Percentiles rank a stretch among this genome's conserved stretches.
Conservation (phyloP, 2,329 filamentous ascomycete species). For the Helotiales sp. region DNA sequence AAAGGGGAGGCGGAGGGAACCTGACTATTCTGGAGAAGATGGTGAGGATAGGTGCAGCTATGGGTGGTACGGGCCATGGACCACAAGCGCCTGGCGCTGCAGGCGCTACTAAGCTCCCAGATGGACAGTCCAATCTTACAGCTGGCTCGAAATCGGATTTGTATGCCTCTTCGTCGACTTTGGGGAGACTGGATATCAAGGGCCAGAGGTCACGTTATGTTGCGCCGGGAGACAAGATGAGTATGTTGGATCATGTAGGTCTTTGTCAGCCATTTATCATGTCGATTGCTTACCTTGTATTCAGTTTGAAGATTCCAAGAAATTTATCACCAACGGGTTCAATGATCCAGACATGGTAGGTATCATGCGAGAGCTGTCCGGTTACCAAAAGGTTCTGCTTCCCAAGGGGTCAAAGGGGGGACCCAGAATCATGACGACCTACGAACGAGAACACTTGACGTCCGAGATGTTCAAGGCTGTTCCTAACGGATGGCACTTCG, state of each 20-base stretch:
- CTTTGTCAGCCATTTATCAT: not conserved
- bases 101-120: not conserved
- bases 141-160: not conserved
- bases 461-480: conserved; percentile 29
- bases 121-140: not conserved
- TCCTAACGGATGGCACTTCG: conserved; percentile 14
- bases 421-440: not conserved
- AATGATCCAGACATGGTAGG: conserved; percentile 18
- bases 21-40: conserved; percentile 5
- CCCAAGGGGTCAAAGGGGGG: conserved; percentile 9
- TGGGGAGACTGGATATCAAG: conserved; percentile 26
- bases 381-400: conserved; percentile 22
- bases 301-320: conserved; percentile 29
- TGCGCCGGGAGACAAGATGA: conserved; percentile 25
- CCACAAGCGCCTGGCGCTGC: not conserved
- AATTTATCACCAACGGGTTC: conserved; percentile 25
- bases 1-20: not conserved
- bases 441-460: conserved; percentile 18
- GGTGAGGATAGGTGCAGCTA: not conserved
- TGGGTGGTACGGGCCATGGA: not conserved
- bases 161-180: not conserved
- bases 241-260: conserved; percentile 30
- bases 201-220: conserved; percentile 24
- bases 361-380: conserved; percentile 26
- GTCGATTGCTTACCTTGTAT: conserved; percentile 1